phyloP scores from a whole-genome alignment of 1,139 yeast species.

The Scheffersomyces stambukii region DNA sequence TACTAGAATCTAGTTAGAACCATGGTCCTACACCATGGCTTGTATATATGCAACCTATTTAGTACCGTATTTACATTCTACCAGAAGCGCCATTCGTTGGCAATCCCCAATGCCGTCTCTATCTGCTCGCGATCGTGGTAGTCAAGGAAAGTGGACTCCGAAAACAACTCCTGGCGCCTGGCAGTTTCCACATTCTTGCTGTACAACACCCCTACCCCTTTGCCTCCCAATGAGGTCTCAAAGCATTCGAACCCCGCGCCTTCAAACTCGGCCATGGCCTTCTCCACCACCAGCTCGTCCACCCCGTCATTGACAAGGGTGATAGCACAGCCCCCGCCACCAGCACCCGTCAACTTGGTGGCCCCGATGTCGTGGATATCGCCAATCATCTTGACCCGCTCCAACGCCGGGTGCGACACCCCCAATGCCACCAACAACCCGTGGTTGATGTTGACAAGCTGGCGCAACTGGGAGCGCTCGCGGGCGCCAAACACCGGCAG shows the following conservation, averaged over 20 bases:
- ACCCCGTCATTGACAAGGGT: constrained; percentile 63
- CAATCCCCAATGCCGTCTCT: constrained; percentile 33
- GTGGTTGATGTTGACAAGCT: constrained; percentile 80
- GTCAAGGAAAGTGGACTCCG: constrained; percentile 32
- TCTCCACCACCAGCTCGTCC: constrained; percentile 22
- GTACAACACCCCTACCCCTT: constrained; percentile 65
- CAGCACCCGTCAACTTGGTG: constrained; percentile 96
- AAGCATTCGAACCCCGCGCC: constrained; percentile 68
- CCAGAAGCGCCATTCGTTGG: constrained; percentile 61
- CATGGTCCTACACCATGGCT: not conserved
- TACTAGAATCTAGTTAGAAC: not conserved
- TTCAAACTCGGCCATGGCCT: constrained; percentile 34
- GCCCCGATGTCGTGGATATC: constrained; percentile 68
- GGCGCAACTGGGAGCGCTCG: constrained; percentile 47
- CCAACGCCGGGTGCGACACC: constrained; percentile 88
- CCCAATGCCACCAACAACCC: constrained; percentile 83
- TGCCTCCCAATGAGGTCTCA: constrained; percentile 82
- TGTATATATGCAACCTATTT: constrained; percentile 2
- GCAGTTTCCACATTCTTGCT: constrained; percentile 16
- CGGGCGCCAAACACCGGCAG: constrained; percentile 45
- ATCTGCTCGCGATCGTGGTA: constrained; percentile 42
- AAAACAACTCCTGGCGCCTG: constrained; percentile 15
- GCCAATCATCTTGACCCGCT: constrained; percentile 59
- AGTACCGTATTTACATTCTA: constrained; percentile 12
- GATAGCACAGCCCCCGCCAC: constrained; percentile 98